These are phyloP conservation scores for Pseudocercospora crystallina DNA, from an alignment of 2,329 filamentous ascomycete genomes.

Conservation along the genomic window DNA sequence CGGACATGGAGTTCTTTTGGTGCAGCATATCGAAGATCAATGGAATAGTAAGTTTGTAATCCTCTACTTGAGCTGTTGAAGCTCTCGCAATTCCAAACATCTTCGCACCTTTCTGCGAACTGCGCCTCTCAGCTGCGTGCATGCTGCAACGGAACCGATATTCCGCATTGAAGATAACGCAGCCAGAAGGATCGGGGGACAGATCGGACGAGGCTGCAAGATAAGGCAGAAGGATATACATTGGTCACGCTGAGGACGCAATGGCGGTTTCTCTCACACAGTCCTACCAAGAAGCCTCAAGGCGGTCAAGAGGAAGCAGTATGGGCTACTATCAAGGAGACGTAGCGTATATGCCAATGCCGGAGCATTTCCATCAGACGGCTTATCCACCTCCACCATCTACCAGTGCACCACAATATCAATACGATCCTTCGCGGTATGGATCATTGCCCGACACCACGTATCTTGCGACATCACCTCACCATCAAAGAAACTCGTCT, in stretches of 20 bases:
- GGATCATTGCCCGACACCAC: not conserved
- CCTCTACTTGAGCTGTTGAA: not conserved
- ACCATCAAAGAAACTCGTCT: not conserved
- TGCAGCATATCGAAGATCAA: too few relatives aligned
- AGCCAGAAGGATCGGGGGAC: too few relatives aligned
- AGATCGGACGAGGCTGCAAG: not conserved
- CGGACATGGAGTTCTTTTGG: too few relatives aligned
- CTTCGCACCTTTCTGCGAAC: not conserved
- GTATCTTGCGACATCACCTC: not conserved
- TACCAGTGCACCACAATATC: not conserved
- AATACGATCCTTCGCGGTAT: not conserved
- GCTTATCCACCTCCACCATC: slow-evolving; percentile 4
- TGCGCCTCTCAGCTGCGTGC: not conserved
- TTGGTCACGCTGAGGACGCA: too few relatives aligned
- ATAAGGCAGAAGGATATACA: too few relatives aligned
- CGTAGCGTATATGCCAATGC: slow-evolving; percentile 9
- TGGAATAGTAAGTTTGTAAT: too few relatives aligned
- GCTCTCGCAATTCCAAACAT: not conserved
- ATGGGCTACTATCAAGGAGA: slow-evolving; percentile 9
- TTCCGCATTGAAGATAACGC: not conserved
- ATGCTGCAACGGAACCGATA: not conserved
- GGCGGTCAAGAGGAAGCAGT: not conserved
- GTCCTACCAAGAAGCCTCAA: slow-evolving; percentile 3
- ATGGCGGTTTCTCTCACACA: slow-evolving; percentile 20
- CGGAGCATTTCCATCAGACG: slow-evolving; percentile 12